Evolutionary conservation across 2,329 filamentous ascomycete genomes (phyloP).

Genomic region (Cladophialophora exuberans): DNA sequence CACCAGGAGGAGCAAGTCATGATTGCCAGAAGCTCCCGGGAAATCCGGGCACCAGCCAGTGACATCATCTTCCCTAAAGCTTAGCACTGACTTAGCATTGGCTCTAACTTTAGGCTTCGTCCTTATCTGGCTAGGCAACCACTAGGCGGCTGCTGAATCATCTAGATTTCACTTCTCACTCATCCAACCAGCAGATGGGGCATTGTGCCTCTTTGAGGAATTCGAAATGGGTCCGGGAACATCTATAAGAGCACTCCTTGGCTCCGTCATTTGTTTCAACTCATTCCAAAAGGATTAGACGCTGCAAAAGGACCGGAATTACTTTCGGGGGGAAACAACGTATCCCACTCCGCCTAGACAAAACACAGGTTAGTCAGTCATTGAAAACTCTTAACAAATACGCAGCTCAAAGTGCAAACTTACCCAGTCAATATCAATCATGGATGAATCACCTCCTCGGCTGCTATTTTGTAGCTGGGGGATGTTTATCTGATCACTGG

Average conservation of each 20-base stretch:
- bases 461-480: conserved; percentile 19
- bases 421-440: conserved; percentile 69
- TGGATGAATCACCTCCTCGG: conserved; percentile 39
- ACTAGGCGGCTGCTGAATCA: conserved; percentile 16
- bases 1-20: not conserved
- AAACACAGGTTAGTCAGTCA: conserved; percentile 6
- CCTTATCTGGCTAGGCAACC: not conserved
- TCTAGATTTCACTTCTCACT: conserved; percentile 1
- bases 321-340: conserved; percentile 44
- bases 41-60: conserved; percentile 4
- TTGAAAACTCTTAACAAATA: not conserved
- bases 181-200: conserved; percentile 9
- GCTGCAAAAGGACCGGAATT: conserved; percentile 54
- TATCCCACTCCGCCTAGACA: conserved; percentile 41
- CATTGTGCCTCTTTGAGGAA: conserved; percentile 5
- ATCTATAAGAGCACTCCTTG: not conserved
- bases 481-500: conserved; percentile 28
- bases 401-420: conserved; percentile 37
- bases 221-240: no score
- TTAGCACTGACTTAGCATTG: no score
- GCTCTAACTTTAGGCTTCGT: no score
- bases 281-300: conserved; percentile 30
- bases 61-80: conserved; percentile 19
- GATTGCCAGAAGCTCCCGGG: not conserved
- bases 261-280: not conserved